Conservation (phyloP, 2,329 filamentous ascomycete genomes). For the Xylariaceae sp. region DNA sequence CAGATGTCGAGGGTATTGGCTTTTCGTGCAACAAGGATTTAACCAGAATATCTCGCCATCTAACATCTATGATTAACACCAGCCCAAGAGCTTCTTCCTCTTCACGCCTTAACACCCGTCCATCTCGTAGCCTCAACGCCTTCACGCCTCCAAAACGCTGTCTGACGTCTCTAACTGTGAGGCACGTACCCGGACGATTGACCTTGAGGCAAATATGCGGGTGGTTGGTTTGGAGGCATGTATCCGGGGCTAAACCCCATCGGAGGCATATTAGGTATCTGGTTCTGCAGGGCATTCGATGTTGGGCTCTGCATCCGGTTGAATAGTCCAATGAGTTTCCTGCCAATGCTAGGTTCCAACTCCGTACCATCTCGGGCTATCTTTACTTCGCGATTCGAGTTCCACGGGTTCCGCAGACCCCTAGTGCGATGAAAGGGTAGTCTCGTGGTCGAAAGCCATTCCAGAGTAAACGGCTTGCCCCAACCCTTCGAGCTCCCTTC, state of each 20-base stretch:
- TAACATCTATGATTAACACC: background rate
- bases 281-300: slow-evolving; percentile 3
- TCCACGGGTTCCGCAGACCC: slow-evolving; percentile 88
- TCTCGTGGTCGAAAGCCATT: slow-evolving; percentile 80
- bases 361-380: slow-evolving; percentile 94
- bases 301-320: slow-evolving; percentile 48
- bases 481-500: slow-evolving; percentile 59
- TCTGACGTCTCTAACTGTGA: too few species aligned
- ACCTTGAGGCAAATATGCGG: too few species aligned
- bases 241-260: slow-evolving; percentile 37
- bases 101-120: background rate
- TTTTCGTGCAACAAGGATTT: background rate
- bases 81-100: background rate
- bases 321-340: slow-evolving; percentile 73
- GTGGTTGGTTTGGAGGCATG: slow-evolving; percentile 24
- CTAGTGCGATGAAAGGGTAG: slow-evolving; percentile 86
- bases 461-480: slow-evolving; percentile 85
- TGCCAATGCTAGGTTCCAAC: slow-evolving; percentile 75
- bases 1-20: background rate
- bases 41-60: background rate
- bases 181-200: too few species aligned
- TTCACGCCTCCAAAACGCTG: background rate
- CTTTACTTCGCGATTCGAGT: slow-evolving; percentile 91
- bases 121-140: background rate
- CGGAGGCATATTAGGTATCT: slow-evolving; percentile 14